Conservation (phyloP, 176 grass and related monocot species). For the Rhipidocladum racemiflorum region DNA sequence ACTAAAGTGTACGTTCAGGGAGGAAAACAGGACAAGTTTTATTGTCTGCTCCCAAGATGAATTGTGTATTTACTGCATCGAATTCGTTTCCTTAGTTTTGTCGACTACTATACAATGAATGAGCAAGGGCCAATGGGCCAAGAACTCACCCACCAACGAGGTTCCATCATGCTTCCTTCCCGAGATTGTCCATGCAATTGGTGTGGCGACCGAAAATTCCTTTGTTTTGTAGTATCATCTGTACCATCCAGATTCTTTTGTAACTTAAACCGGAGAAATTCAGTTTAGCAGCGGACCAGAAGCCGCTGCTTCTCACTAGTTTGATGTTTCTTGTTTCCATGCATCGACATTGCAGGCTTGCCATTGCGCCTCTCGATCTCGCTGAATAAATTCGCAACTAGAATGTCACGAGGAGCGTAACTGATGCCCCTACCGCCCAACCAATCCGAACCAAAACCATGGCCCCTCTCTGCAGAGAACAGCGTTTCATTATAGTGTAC, state of each 20-base stretch:
- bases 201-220: background rate
- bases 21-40: slow-evolving; percentile 28
- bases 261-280: slow-evolving; percentile 17
- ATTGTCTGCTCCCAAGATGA: slow-evolving; percentile 32
- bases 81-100: background rate
- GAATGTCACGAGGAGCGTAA: slow-evolving; percentile 1
- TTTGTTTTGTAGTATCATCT: background rate
- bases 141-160: background rate
- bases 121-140: background rate
- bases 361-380: background rate
- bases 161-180: slow-evolving; percentile 1
- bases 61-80: slow-evolving; percentile 9
- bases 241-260: slow-evolving; percentile 31
- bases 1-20: background rate
- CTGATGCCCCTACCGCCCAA: slow-evolving; percentile 28
- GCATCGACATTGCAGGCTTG: background rate
- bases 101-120: slow-evolving; percentile 11
- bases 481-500: background rate
- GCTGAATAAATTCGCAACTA: background rate
- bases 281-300: background rate
- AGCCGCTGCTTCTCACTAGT: background rate
- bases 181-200: background rate
- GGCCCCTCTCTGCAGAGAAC: slow-evolving; percentile 7
- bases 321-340: background rate
- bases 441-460: slow-evolving; percentile 22